Evolutionary conservation across 2,329 filamentous ascomycete genomes (phyloP).

Genomic region (Cercospora citrullina): DNA sequence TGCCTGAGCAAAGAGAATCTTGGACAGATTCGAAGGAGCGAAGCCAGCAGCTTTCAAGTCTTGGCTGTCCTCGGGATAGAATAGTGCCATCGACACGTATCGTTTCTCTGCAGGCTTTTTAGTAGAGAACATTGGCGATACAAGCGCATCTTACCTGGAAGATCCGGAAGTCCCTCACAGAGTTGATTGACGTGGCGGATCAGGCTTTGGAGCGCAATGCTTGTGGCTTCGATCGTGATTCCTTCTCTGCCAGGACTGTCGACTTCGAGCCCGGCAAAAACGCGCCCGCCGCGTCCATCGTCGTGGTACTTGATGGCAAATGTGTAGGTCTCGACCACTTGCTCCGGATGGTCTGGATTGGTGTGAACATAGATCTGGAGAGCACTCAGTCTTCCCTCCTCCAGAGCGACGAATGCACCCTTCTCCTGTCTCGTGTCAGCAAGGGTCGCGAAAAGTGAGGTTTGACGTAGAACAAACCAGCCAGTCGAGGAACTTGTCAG

Average conservation of each 20-base stretch:
- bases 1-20: slow-evolving; percentile 41
- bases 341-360: slow-evolving; percentile 37
- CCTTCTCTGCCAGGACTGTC: slow-evolving; percentile 35
- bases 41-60: slow-evolving; percentile 49
- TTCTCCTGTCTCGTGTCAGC: slow-evolving; percentile 47
- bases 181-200: slow-evolving; percentile 45
- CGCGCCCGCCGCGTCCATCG: slow-evolving; percentile 15
- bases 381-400: slow-evolving; percentile 45
- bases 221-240: slow-evolving; percentile 44
- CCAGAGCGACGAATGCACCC: slow-evolving; percentile 51
- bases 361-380: slow-evolving; percentile 51
- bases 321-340: slow-evolving; percentile 53
- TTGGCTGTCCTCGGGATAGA: slow-evolving; percentile 45
- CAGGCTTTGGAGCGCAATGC: slow-evolving; percentile 45
- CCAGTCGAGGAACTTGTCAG: slow-evolving; percentile 49
- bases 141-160: slow-evolving; percentile 43
- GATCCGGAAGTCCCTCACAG: slow-evolving; percentile 42
- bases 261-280: slow-evolving; percentile 33
- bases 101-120: slow-evolving; percentile 38
- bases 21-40: slow-evolving; percentile 32
- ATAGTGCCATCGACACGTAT: slow-evolving; percentile 47
- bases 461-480: slow-evolving; percentile 42
- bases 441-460: neutral
- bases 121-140: neutral
- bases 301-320: slow-evolving; percentile 50